A percentile compares a stretch with the other conserved stretches of the same genome.
Evolutionary conservation across 2,329 filamentous ascomycete species (phyloP).

Genomic region (Cercospora zeina): DNA sequence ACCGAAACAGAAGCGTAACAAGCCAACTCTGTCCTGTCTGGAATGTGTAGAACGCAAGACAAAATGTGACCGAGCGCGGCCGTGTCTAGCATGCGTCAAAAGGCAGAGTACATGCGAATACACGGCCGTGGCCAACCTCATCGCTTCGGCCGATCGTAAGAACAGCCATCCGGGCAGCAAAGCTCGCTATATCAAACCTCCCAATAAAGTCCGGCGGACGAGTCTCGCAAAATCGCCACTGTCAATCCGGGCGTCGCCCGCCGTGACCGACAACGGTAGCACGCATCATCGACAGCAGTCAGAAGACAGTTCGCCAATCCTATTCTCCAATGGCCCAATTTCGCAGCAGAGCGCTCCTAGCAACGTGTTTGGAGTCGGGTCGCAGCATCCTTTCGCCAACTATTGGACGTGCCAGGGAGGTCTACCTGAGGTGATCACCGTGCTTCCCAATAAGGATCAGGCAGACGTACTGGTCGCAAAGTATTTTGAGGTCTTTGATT

Average conservation of each 20-base stretch:
- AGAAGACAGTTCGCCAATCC: constrained; percentile 44
- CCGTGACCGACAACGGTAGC: constrained; percentile 32
- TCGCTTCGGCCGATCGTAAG: constrained; percentile 55
- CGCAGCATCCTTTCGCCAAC: constrained; percentile 77
- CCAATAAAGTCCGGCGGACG: constrained; percentile 39
- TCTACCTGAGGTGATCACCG: constrained; percentile 70
- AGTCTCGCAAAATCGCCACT: constrained; percentile 30
- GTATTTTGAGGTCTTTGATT: constrained; percentile 66
- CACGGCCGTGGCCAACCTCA: constrained; percentile 71
- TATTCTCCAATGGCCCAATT: constrained; percentile 72
- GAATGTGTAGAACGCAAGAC: constrained; percentile 83
- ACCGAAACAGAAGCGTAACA: constrained; percentile 76
- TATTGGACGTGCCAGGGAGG: constrained; percentile 82
- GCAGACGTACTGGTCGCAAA: constrained; percentile 65
- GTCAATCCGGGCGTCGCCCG: constrained; percentile 30
- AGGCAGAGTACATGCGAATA: constrained; percentile 74
- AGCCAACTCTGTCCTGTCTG: constrained; percentile 75
- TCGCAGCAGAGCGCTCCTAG: constrained; percentile 65
- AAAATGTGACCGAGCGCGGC: constrained; percentile 76
- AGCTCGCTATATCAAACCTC: constrained; percentile 40
- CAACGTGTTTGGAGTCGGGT: constrained; percentile 78
- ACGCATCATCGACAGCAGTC: constrained; percentile 27
- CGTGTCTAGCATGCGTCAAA: constrained; percentile 65
- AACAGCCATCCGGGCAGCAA: constrained; percentile 29
- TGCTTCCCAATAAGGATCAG: constrained; percentile 73